phyloP scores from a whole-genome alignment of 208 protist species.

The Leishmania tarentolae region DNA sequence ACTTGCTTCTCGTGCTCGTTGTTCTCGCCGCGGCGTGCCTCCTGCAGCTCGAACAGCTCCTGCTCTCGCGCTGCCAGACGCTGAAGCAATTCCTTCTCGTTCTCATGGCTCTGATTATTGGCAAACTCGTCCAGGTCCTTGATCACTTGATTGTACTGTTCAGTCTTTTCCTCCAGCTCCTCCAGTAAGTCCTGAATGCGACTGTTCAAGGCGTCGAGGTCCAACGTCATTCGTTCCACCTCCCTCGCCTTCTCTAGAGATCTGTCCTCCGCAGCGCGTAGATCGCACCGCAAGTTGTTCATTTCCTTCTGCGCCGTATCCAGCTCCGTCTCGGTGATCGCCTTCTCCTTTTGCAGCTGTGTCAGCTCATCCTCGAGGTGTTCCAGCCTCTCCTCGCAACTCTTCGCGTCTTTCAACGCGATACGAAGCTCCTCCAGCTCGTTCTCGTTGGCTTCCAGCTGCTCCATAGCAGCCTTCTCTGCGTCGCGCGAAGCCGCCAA shows the following conservation, averaged over 20 bases:
- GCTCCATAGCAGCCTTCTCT: conserved; percentile 30
- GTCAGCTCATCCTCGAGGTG: conserved; percentile 16
- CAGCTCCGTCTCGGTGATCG: conserved; percentile 31
- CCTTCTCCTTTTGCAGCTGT: conserved; percentile 36
- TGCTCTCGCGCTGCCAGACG: conserved; percentile 60
- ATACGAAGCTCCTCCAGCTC: conserved; percentile 32
- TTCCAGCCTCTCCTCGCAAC: conserved; percentile 22
- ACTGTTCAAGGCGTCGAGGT: conserved; percentile 45
- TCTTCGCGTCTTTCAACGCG: conserved; percentile 10
- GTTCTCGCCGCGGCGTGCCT: conserved; percentile 56
- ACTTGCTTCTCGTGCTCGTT: conserved; percentile 62
- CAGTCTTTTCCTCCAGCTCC: conserved; percentile 63
- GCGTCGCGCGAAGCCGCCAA: conserved; percentile 25
- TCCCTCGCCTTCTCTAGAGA: conserved; percentile 15
- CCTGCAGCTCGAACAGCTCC: conserved; percentile 70
- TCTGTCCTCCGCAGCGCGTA: conserved; percentile 26
- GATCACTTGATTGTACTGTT: conserved; percentile 65
- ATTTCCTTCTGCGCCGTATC: conserved; percentile 27
- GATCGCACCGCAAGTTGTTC: conserved; percentile 11
- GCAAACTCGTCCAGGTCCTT: conserved; percentile 70
- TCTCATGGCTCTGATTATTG: conserved; percentile 43
- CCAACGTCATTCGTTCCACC: conserved; percentile 33
- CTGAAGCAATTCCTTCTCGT: conserved; percentile 64
- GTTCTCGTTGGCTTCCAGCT: conserved; percentile 34
- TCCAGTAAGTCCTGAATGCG: conserved; percentile 51